These are phyloP conservation scores for Glaciozyma martinii DNA, from an alignment of 768 basidiomycete species.

Conservation along the genomic window DNA sequence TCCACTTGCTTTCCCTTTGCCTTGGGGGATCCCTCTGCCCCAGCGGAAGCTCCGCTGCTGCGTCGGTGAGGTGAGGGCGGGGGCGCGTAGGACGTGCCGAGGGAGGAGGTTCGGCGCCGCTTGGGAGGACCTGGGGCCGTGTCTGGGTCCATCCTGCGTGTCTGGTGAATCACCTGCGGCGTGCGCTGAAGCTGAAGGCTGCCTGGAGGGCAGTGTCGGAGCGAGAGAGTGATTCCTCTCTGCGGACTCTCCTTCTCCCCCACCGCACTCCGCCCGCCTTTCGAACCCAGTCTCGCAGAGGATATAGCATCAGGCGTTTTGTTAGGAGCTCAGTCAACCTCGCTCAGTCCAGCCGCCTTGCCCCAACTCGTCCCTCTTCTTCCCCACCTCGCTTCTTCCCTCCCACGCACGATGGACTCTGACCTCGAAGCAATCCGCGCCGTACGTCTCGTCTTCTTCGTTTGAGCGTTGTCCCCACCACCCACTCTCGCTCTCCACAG, in stretches of 20 bases:
- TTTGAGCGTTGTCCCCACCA: neutral
- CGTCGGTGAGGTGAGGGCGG: neutral
- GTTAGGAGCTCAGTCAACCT: neutral
- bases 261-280: too few relatives aligned
- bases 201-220: too few relatives aligned
- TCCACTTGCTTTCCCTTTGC: neutral
- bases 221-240: too few relatives aligned
- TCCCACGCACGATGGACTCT: slow-evolving; percentile 34
- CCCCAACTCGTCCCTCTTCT: neutral
- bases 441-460: slow-evolving; percentile 35
- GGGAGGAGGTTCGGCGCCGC: neutral
- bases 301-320: neutral
- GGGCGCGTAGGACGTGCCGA: neutral
- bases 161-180: too few relatives aligned
- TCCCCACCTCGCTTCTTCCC: neutral
- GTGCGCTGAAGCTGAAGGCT: too few relatives aligned
- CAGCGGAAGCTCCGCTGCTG: neutral
- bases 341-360: too few relatives aligned
- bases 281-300: neutral
- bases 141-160: neutral
- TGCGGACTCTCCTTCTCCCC: too few relatives aligned
- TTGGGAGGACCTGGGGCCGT: neutral
- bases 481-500: neutral
- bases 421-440: slow-evolving; percentile 47
- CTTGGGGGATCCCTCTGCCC: neutral